Evolutionary conservation across 2,329 filamentous ascomycete species (phyloP).

Genomic region (Xylariaceae sp.): DNA sequence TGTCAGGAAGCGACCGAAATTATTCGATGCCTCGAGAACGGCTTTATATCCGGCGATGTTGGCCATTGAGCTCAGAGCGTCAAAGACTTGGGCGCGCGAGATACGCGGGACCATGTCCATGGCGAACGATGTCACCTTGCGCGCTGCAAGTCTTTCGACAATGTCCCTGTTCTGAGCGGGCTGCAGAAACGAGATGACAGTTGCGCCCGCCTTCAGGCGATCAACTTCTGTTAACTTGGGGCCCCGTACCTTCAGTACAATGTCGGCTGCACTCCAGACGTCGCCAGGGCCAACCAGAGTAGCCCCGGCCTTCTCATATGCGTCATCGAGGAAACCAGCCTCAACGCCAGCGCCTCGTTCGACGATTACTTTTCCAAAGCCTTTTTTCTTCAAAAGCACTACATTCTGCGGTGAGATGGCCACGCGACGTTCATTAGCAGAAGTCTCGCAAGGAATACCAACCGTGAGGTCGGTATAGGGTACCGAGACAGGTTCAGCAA

Average conservation of each 20-base stretch:
- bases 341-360: constrained; percentile 73
- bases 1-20: constrained; percentile 81
- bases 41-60: constrained; percentile 94
- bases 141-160: constrained; percentile 65
- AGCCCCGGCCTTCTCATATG: constrained; percentile 72
- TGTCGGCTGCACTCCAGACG: constrained; percentile 71
- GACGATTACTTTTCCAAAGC: constrained; percentile 69
- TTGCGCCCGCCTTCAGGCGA: constrained; percentile 61
- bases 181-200: constrained; percentile 77
- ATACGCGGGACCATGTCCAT: constrained; percentile 94
- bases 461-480: constrained; percentile 71
- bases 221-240: constrained; percentile 66
- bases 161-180: constrained; percentile 72
- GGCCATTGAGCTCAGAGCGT: constrained; percentile 86
- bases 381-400: constrained; percentile 75
- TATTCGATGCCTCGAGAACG: constrained; percentile 81
- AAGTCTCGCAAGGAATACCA: constrained; percentile 75
- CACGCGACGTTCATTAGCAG: constrained; percentile 71
- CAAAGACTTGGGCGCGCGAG: constrained; percentile 81
- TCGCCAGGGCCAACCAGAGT: constrained; percentile 62
- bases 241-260: constrained; percentile 77
- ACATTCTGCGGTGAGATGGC: constrained; percentile 83
- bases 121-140: constrained; percentile 71
- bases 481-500: constrained; percentile 38
- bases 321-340: constrained; percentile 71